Evolutionary conservation across 2,329 filamentous ascomycete species (phyloP), one percentile per base, ranked within the genome.

Genomic region (Colletotrichum cereale): DNA sequence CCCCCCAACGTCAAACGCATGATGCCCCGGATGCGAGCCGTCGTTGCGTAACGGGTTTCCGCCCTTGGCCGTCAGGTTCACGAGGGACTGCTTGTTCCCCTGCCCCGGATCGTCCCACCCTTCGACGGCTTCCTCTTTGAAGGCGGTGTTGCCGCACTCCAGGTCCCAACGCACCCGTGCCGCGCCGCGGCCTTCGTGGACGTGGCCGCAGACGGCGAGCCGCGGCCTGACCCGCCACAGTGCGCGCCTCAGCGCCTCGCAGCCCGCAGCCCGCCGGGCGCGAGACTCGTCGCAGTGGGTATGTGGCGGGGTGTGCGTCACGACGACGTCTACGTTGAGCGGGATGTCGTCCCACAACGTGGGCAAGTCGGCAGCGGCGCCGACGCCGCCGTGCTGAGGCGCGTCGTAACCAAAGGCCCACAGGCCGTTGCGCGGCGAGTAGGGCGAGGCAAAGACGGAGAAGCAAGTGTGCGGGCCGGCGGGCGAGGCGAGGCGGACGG

Each of bases 401-500:
- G 78, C 75, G 14, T 81, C 79, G 78, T 94, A 94, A 73, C 87
- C 86, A 76, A 94, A 94, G 0, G 91, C 92, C 91, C 92, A 93
- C 24, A 85, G 80, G 3, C 86, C 84, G 56, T 82, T 79, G 2
- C 82, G 78, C 0, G 88, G 92, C 40, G 90, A 90, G 76, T 87
- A 91, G 0, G 92, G 93, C 3, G 91, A 93, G 1, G 91, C 92
- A 77, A 94, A 95, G 52, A 94, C 84, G 14, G 82, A 89, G 79
- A 95, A 91, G 14, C 79, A 82, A 3, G 90, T 92, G 2, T 80
- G 84, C 10, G 90, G 89, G 0, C 89, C 91, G 0, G 79, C 78
- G 0, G 86, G 81, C 0, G 85, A 85, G 0, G 77, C 82, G n/a
- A 95, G 83, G 8, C 82, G 83, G 70, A 94, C 81, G 0, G 81